Evolutionary conservation across 768 basidiomycete genomes (phyloP), one percentile per base, ranked within the genome.

Genomic region (Russula olivacea): DNA sequence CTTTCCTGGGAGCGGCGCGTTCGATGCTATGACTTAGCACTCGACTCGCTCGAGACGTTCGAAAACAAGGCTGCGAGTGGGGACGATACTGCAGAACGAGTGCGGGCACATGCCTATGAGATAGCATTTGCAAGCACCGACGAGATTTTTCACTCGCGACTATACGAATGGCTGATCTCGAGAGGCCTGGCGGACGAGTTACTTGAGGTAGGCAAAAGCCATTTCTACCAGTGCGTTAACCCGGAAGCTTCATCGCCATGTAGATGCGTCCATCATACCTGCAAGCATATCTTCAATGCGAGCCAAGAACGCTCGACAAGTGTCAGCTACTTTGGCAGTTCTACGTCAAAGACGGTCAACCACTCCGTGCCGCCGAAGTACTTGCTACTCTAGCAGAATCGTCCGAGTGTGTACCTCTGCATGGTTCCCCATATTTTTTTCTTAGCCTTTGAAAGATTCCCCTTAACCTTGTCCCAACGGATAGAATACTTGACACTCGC

Each of bases 241-340:
- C 4, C 23, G 49, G 15, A 50, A 66, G 38, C 32, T 32, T 56
- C 28, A 47, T 43, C 43, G 55, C 23, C 61, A 50, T 53, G 55
- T 69, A 93, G 91, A 87, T 93, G 79, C 84, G 89, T 47, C 92
- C 94, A 0, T 79, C 84, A 19, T 97, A 88, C 75, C 83, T 98
- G 53, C 96, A 97, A 73, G 84, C 86, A 5, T 92, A 95, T 75
- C 83, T 98, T 32, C 81, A 82, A 66, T 83, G 90, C 57, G 89
- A 92, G 61, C 93, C 93, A 21, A 75, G 81, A 1, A 88, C 87
- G 0, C 85, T 89, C 17, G 82, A 89, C 67, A 93, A 94, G 71
- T 86, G 82, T 70, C 91, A 98, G 69, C 76, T 99, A 1, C 77
- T 98, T 2, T 98, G 97, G 97, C 92, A 98, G 70, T 98, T 92